A percentile compares a stretch with the other conserved stretches of the same genome.
phyloP scores from a whole-genome alignment of 1,139 yeast species.

The Yamadazyma oceani region DNA sequence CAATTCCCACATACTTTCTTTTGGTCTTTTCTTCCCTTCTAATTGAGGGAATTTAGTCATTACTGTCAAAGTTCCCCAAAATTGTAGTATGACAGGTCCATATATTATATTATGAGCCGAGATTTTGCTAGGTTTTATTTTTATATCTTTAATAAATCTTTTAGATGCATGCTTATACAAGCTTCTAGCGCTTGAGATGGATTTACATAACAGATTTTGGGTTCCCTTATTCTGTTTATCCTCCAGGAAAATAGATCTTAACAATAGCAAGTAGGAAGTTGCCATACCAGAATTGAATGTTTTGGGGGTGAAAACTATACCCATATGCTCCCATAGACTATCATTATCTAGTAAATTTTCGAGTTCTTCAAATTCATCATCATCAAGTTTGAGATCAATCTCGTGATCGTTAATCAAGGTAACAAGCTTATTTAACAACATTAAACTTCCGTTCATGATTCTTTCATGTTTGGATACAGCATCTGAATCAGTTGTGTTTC shows the following conservation, averaged over 20 bases:
- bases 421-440: slow-evolving; percentile 47
- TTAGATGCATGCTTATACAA: slow-evolving; percentile 49
- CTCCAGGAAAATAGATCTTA: slow-evolving; percentile 32
- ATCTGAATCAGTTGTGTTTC: slow-evolving; percentile 69
- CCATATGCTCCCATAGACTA: slow-evolving; percentile 44
- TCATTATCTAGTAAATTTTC: slow-evolving; percentile 39
- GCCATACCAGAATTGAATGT: slow-evolving; percentile 27
- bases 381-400: slow-evolving; percentile 6
- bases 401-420: slow-evolving; percentile 19
- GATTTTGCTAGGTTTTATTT: slow-evolving; percentile 30
- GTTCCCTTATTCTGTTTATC: slow-evolving; percentile 6
- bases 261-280: slow-evolving; percentile 34
- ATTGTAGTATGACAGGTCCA: slow-evolving; percentile 46
- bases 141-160: slow-evolving; percentile 51
- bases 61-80: slow-evolving; percentile 46
- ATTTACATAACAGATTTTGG: slow-evolving; percentile 14
- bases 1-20: slow-evolving; percentile 53
- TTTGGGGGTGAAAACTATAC: slow-evolving; percentile 21
- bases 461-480: slow-evolving; percentile 66
- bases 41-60: slow-evolving; percentile 34
- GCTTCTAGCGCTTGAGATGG: slow-evolving; percentile 19
- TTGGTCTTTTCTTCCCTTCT: slow-evolving; percentile 27
- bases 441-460: slow-evolving; percentile 52
- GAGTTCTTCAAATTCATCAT: slow-evolving; percentile 13
- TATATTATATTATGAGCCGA: slow-evolving; percentile 38